Percentiles rank a stretch among this genome's conserved stretches.
Evolutionary conservation across 1,284 basidiomycete genomes (phyloP).

Genomic region (Polyporus tsugae): DNA sequence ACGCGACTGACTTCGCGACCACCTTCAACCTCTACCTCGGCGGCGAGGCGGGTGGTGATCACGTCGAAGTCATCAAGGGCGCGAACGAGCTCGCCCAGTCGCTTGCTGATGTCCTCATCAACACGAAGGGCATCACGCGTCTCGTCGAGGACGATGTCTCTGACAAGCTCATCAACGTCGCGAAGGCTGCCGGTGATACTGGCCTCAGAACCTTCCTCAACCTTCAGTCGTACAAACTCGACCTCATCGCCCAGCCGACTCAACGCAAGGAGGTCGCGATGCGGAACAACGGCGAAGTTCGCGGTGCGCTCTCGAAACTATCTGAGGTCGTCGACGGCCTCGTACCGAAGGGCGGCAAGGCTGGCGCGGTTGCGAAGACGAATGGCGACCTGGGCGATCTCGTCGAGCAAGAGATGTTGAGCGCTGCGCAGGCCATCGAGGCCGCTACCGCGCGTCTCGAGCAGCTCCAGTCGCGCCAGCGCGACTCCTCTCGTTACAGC

Average conservation of each 20-base stretch:
- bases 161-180: conserved; percentile 89
- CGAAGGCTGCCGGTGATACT: conserved; percentile 87
- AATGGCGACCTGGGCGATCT: conserved; percentile 97
- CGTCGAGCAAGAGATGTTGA: conserved; percentile 96
- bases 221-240: conserved; percentile 94
- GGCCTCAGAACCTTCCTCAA: conserved; percentile 95
- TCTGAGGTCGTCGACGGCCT: conserved; percentile 89
- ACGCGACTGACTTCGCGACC: conserved; percentile 95
- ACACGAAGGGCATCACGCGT: conserved; percentile 95
- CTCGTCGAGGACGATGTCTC: conserved; percentile 89
- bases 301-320: conserved; percentile 83
- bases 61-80: conserved; percentile 98
- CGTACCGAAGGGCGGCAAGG: conserved; percentile 85
- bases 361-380: conserved; percentile 68
- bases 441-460: conserved; percentile 91
- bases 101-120: conserved; percentile 90
- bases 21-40: conserved; percentile 93
- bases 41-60: conserved; percentile 90
- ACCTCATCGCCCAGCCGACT: conserved; percentile 69
- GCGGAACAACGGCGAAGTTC: conserved; percentile 89
- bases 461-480: conserved; percentile 89
- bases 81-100: conserved; percentile 97
- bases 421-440: conserved; percentile 94
- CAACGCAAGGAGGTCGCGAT: conserved; percentile 90
- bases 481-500: conserved; percentile 84